phyloP scores from a whole-genome alignment of 306 rosid genomes.

The Fagus crenata region DNA sequence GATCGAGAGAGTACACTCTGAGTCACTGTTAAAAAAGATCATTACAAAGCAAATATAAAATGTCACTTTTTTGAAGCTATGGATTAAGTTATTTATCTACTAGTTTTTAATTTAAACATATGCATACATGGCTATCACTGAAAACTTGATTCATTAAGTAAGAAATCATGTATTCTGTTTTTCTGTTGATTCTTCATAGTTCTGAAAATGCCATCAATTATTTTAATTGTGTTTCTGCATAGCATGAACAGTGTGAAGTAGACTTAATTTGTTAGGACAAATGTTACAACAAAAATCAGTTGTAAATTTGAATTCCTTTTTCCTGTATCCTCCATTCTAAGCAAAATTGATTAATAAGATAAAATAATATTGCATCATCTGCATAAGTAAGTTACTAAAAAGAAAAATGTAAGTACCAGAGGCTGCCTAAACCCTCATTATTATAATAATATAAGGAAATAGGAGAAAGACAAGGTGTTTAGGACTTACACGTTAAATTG shows the following conservation, averaged over 20 bases:
- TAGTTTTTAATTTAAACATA: neutral
- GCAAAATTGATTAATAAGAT: too few species aligned
- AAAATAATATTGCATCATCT: too few species aligned
- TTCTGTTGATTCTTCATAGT: neutral
- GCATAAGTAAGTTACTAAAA: too few species aligned
- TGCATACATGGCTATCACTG: neutral
- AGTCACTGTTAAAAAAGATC: slow-evolving; percentile 47
- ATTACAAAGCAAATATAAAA: slow-evolving; percentile 6
- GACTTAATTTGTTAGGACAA: neutral
- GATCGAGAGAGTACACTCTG: slow-evolving; percentile 63
- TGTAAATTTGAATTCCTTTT: too few species aligned
- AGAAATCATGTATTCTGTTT: neutral
- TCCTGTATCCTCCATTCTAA: too few species aligned
- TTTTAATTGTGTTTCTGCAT: neutral
- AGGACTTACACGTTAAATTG: slow-evolving; percentile 47
- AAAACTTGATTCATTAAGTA: neutral
- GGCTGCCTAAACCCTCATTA: too few species aligned
- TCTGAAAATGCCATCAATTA: too few species aligned
- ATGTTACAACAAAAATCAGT: neutral
- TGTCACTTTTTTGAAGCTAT: slow-evolving; percentile 21
- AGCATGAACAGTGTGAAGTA: neutral
- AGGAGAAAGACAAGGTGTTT: neutral
- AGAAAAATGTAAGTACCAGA: too few species aligned
- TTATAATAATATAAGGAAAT: neutral
- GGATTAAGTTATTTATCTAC: neutral